Evolutionary conservation across 2,329 filamentous ascomycete genomes (phyloP), one percentile per base, ranked within the genome.

Genomic region (Salinomyces thailandicus): DNA sequence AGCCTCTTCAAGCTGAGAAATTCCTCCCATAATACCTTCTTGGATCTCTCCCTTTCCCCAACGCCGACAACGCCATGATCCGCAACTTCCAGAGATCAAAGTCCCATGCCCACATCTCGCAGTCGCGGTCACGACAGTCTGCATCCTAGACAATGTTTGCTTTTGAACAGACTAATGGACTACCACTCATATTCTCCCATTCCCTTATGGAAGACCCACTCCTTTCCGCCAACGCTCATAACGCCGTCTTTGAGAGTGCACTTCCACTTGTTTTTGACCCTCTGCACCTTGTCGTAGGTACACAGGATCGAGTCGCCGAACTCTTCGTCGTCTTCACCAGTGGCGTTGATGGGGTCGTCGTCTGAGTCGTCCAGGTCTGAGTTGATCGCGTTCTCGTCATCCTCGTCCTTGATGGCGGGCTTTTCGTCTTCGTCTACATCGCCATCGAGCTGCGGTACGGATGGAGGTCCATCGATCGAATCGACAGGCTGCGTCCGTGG

Each of bases 251-350:
- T 96, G 46, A 98, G 77, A 1, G 85, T 87, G 64, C 91, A 98
- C 82, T 98, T 98, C 82, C 82, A 65, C 54, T 58, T 98, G 67
- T 96, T 98, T 78, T 98, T 98, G 54, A 96, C 91, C 32, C 91
- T 75, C 64, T 96, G 89, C 7, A 98, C 91, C 68, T 98, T 98
- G 68, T 98, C 91, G 59, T 98, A 98, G 59, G 93, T 95, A 68
- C 91, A 98, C 27, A 98, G 78, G 84, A 98, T 96, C 47, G 82
- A 75, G 22, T 79, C 75, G 42, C 93, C 85, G 11, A 86, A 84
- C 34, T 91, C 87, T 20, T 91, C 85, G 16, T 89, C 84, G 16
- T 91, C 85, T 13, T 60, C 55, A 34, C 50, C 50, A 37, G 52
- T 48, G 33, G 48, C 45, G 47, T 35, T 43, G 35, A 41, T 77